Evolutionary conservation across 352 stramenopile species (phyloP).

Genomic region (Globisporangium lucens): DNA sequence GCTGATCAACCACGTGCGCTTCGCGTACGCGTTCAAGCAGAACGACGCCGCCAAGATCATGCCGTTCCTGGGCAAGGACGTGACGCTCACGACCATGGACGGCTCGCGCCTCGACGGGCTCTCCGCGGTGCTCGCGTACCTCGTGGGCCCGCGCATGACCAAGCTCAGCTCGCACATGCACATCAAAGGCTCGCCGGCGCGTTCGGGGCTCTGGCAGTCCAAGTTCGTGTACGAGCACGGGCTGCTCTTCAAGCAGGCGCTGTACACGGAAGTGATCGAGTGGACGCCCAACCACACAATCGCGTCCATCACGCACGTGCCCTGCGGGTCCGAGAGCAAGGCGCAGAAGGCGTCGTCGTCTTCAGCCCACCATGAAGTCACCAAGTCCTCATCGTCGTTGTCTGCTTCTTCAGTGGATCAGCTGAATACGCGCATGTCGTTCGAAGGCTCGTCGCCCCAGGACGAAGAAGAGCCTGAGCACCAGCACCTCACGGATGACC

Average conservation of each 20-base stretch:
- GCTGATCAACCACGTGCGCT: conserved; percentile 53
- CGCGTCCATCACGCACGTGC: conserved; percentile 41
- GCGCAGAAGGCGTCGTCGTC: conserved; percentile 10
- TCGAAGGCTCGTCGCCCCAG: conserved; percentile 16
- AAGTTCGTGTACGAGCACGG: conserved; percentile 76
- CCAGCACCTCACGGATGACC: conserved; percentile 16
- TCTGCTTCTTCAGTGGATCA: not conserved
- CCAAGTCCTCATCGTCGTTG: conserved; percentile 19
- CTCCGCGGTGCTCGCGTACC: conserved; percentile 64
- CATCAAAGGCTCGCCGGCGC: conserved; percentile 56
- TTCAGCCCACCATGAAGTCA: not conserved
- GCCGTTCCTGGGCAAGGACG: conserved; percentile 61
- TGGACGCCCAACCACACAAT: conserved; percentile 43
- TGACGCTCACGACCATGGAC: conserved; percentile 48
- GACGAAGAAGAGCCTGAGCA: conserved; percentile 27
- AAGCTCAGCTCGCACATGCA: conserved; percentile 67
- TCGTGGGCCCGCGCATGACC: conserved; percentile 65
- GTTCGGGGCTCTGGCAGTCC: conserved; percentile 49
- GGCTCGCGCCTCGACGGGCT: conserved; percentile 39
- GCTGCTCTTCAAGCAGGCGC: conserved; percentile 58
- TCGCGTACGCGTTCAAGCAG: conserved; percentile 68
- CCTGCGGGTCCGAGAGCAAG: conserved; percentile 32
- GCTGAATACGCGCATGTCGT: conserved; percentile 21
- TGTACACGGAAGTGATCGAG: conserved; percentile 69
- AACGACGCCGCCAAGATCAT: conserved; percentile 70